A percentile compares a stretch with the other conserved stretches of the same genome.
Evolutionary conservation across 2,329 filamentous ascomycete species (phyloP).

Genomic region (Scedosporium boydii): DNA sequence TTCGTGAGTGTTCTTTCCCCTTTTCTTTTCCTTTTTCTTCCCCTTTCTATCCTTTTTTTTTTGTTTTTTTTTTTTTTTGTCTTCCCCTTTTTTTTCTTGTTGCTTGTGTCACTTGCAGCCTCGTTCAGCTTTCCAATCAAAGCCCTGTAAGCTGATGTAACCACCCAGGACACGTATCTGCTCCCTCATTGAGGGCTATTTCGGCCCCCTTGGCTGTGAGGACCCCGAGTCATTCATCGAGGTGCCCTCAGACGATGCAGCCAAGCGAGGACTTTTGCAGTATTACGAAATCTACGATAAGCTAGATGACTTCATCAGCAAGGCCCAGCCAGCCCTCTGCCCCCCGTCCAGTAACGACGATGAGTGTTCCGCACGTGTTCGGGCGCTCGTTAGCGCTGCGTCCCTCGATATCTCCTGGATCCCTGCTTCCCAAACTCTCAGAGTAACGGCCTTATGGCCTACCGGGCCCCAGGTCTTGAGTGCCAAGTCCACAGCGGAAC

Average conservation of each 20-base stretch:
- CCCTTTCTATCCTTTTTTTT: too few species aligned
- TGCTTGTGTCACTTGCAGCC: neutral
- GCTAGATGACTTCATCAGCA: slow-evolving; percentile 43
- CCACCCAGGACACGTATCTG: slow-evolving; percentile 33
- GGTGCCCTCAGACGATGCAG: neutral
- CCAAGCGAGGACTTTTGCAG: slow-evolving; percentile 44
- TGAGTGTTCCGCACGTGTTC: slow-evolving; percentile 39
- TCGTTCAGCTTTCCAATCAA: neutral
- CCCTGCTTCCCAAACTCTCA: slow-evolving; percentile 52
- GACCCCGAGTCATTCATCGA: slow-evolving; percentile 8
- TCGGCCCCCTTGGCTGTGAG: slow-evolving; percentile 49
- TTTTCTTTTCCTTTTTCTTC: too few species aligned
- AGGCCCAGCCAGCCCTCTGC: slow-evolving; percentile 45
- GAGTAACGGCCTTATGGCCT: slow-evolving; percentile 57
- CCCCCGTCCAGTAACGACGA: slow-evolving; percentile 21
- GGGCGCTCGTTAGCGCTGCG: slow-evolving; percentile 39
- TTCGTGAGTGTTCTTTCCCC: neutral
- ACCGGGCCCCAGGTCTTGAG: slow-evolving; percentile 29
- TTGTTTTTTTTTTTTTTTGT: too few species aligned
- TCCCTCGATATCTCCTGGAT: slow-evolving; percentile 74
- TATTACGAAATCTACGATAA: slow-evolving; percentile 58
- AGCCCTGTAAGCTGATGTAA: neutral
- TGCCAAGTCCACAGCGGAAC: slow-evolving; percentile 28
- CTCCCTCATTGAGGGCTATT: slow-evolving; percentile 43
- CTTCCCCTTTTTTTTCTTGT: too few species aligned